Conservation (phyloP, 2,329 filamentous ascomycete genomes). For the Fusarium secorum region DNA sequence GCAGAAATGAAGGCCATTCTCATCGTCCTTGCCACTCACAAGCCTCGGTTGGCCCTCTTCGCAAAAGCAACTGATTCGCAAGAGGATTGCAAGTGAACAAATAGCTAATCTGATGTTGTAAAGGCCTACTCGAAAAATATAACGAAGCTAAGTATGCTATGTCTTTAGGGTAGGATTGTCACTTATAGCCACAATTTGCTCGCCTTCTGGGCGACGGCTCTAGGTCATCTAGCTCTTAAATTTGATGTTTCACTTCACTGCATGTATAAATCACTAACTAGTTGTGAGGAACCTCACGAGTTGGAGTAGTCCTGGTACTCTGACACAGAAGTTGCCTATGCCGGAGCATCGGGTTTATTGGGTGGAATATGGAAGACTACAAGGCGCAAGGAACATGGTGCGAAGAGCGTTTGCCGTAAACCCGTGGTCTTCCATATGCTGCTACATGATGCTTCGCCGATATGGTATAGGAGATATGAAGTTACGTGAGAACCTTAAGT, state of each 20-base stretch:
- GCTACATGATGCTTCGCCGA: background rate
- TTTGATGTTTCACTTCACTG: background rate
- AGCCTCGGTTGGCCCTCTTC: background rate
- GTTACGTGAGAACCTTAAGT: background rate
- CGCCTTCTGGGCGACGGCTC: background rate
- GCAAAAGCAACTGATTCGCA: background rate
- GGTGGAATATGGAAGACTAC: background rate
- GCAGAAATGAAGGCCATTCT: background rate
- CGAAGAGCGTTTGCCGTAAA: background rate
- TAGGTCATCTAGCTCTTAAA: background rate
- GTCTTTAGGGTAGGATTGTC: background rate
- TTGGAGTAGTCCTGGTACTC: background rate
- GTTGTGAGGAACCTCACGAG: background rate
- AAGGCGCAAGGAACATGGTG: background rate
- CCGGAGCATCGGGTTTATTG: background rate
- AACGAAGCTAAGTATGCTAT: background rate
- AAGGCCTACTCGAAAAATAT: background rate
- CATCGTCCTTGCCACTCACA: background rate
- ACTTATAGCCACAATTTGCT: background rate
- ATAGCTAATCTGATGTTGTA: background rate
- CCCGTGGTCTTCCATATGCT: background rate
- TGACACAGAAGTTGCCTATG: background rate
- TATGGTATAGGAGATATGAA: background rate
- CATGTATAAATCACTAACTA: fast-evolving
- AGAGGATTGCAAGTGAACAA: background rate